Conservation (phyloP, 768 basidiomycete genomes). For the Tylopilus balloui region DNA sequence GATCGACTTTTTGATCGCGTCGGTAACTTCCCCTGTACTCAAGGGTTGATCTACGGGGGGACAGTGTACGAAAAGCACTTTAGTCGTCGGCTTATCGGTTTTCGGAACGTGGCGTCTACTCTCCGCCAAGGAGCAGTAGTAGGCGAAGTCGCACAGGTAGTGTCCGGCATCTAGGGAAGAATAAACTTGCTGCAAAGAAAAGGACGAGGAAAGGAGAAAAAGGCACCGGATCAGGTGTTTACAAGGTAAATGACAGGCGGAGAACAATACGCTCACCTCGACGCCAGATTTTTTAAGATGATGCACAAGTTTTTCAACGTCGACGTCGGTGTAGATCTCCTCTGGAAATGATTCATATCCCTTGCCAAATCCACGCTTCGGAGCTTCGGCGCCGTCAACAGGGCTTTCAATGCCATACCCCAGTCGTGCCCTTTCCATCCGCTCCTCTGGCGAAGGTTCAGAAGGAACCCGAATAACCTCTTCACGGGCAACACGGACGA, state of each 20-base stretch:
- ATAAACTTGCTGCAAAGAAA: conserved; percentile 50
- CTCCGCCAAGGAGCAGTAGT: conserved; percentile 73
- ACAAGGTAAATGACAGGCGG: neutral
- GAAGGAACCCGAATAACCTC: conserved; percentile 18
- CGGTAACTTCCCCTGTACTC: conserved; percentile 61
- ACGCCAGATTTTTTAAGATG: conserved; percentile 31
- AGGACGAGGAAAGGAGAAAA: neutral
- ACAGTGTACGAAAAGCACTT: conserved; percentile 68
- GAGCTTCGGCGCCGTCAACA: conserved; percentile 27
- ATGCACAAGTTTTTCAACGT: conserved; percentile 35
- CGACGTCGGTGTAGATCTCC: conserved; percentile 35
- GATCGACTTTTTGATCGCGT: conserved; percentile 58
- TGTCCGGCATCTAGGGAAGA: conserved; percentile 74
- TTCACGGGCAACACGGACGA: conserved; percentile 29
- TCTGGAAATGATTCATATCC: conserved; percentile 35
- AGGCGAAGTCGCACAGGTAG: conserved; percentile 73
- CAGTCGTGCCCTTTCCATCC: conserved; percentile 28
- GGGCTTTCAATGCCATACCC: conserved; percentile 27
- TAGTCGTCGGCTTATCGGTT: conserved; percentile 30
- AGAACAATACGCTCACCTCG: conserved; percentile 25
- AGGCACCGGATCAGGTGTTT: conserved; percentile 1
- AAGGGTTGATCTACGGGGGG: conserved; percentile 64
- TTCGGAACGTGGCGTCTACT: conserved; percentile 42
- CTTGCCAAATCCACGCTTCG: conserved; percentile 34
- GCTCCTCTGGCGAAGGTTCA: conserved; percentile 23